These are phyloP conservation scores for Phytophthora hibernalis DNA, from an alignment of 352 stramenopile genomes.

Conservation along the genomic window DNA sequence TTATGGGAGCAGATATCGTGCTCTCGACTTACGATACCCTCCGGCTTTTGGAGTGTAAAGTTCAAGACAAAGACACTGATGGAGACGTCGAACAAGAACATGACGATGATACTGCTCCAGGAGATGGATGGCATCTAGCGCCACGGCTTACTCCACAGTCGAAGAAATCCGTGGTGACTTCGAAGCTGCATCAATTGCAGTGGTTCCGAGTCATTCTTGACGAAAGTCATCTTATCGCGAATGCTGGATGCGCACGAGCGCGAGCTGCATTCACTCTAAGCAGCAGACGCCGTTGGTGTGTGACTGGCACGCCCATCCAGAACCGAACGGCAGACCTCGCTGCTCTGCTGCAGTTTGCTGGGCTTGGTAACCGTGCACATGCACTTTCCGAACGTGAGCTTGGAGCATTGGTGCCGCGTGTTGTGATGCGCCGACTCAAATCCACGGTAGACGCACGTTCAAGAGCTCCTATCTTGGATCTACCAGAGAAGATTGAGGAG, in stretches of 20 bases:
- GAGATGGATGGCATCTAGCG: constrained; percentile 38
- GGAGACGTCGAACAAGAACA: constrained; percentile 27
- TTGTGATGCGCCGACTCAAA: constrained; percentile 91
- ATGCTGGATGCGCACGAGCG: constrained; percentile 71
- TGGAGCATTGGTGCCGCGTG: constrained; percentile 69
- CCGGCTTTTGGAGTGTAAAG: constrained; percentile 74
- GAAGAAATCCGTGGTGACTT: constrained; percentile 47
- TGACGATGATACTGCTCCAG: constrained; percentile 15
- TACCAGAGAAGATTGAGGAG: constrained; percentile 73
- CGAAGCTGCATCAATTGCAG: constrained; percentile 77
- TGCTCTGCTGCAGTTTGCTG: constrained; percentile 89
- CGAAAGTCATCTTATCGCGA: constrained; percentile 91
- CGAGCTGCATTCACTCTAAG: constrained; percentile 69
- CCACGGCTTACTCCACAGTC: constrained; percentile 35
- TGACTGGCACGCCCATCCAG: constrained; percentile 92
- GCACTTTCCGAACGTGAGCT: constrained; percentile 70
- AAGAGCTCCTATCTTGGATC: constrained; percentile 58
- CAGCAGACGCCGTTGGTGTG: constrained; percentile 82
- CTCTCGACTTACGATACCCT: constrained; percentile 86
- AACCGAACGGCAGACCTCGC: constrained; percentile 89
- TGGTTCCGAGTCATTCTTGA: constrained; percentile 92
- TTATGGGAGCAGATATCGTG: constrained; percentile 83
- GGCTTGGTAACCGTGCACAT: constrained; percentile 59
- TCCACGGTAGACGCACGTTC: constrained; percentile 56
- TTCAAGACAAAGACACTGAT: constrained; percentile 39